Evolutionary conservation across 768 basidiomycete species (phyloP), one percentile per base, ranked within the genome.

Genomic region (Boletus rubescentipes): DNA sequence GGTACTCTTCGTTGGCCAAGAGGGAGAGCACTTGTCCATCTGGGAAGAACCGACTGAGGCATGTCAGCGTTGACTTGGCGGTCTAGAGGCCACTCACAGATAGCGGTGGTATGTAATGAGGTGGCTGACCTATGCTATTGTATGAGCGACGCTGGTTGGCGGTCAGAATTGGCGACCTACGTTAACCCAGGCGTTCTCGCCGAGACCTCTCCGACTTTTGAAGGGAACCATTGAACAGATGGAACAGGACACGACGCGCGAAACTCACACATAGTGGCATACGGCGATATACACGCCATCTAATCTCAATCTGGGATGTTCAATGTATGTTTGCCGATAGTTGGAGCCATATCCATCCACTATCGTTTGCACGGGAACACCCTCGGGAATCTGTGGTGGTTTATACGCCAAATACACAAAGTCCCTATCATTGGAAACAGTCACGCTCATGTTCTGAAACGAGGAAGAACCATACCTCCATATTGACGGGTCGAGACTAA

Each of bases 261-360:
- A 70, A 20, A 52, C 84, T 56, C 68, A 90, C 89, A 87, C 75
- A 61, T 91, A 96, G 68, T 93, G 93, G 64, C 93, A 95, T 18
- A 91, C 88, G 20, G 91, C 86, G 47, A 97, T 94, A 67, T 96
- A 96, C 10, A 93, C 85, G 2, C 94, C 94, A 55, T 96, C 94
- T 58, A 87, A 67, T 36, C 94, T 84, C 44, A 96, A 68, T 43
- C 94, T 81, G 14, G 93, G 92, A 53, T 92, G 89, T 68, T 93
- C 89, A 39, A 96, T 81, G 67, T 82, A 91, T 9, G 89, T 72
- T 18, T 84, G 85, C 36, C 94, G 81, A 72, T 84, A 93, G 67
- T 91, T 83, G 45, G 74, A 78, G 44, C 69, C 66, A 67, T 83
- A 85, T n/a, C 69, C 71, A 20, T 77, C 69, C 12, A 84, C 72